Base-by-base conservation (phyloP, 129 eudicot species). In the Pulicaria dysenterica region DNA sequence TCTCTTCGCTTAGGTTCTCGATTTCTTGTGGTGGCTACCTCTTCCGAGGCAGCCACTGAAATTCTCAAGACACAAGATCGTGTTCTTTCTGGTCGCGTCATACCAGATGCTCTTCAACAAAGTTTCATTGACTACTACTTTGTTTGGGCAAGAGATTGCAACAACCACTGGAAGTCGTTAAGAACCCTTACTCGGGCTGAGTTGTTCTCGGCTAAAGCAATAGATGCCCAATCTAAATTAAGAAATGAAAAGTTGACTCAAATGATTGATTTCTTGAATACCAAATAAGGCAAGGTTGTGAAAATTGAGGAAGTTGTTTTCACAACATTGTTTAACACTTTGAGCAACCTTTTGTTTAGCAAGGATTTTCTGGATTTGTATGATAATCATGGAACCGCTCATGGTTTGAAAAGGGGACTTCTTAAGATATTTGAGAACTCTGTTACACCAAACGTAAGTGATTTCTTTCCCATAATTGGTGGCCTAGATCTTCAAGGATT, bases 11-110 rank as follows among this genome's bases (percentile, higher is more conserved):
- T 81, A 40, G 85, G 85, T 5, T 36, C 81, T 46, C 78, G 67
- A 62, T 39, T 69, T 46, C 55, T 81, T 8, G 71, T 81, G 8
- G 85, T 81, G 3, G 85, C 73, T 4, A 69, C 84, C 2, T 69
- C 84, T 1, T 80, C 84, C 0, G 77, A 44, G 19, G 76, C 79
- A 4, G 84, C 84, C 10, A 55, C 5, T 5, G 77, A 42, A 63
- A 44, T 81, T 47, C 81, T 75, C 57, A 81, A 81, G 69, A 69
- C 78, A 0, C 50, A 81, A 39, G 85, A 81, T 16, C 77, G 85
- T 17, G 9, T 48, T 7, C 70, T 81, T 10, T 75, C 77, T 11
- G 70, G 62, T 11, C 80, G 85, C 4, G 40, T 17, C 6, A 57
- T 62, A 1, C 85, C 85, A 6, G 10, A 70, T 2, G 72, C 71